These are phyloP conservation scores for Apiospora rasikravindrae DNA, from an alignment of 2,329 filamentous ascomycete genomes.

Conservation along the genomic window DNA sequence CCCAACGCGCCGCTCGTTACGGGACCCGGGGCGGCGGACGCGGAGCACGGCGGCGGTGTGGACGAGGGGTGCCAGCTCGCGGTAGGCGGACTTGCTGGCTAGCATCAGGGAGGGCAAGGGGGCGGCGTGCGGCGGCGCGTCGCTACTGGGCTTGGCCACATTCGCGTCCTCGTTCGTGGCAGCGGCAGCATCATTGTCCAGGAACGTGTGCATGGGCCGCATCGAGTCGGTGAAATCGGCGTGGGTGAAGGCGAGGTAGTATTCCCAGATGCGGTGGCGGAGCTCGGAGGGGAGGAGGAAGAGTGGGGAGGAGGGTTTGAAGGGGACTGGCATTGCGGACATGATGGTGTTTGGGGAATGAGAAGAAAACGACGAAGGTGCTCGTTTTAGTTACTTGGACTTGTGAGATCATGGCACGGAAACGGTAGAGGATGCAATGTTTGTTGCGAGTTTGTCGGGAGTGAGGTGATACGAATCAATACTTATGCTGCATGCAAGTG, in stretches of 20 bases:
- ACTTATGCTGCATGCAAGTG: no score
- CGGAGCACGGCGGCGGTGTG: slow-evolving; percentile 33
- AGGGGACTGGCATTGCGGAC: not conserved
- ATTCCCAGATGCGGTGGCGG: slow-evolving; percentile 33
- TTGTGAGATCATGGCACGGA: not conserved
- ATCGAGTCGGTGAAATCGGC: slow-evolving; percentile 31
- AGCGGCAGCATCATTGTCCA: no score
- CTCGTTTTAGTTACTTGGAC: not conserved
- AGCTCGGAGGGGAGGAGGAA: slow-evolving; percentile 31
- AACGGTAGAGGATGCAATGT: not conserved
- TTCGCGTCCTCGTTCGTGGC: no score
- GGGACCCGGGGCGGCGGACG: slow-evolving; percentile 31
- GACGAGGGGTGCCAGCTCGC: slow-evolving; percentile 30
- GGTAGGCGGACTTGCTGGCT: slow-evolving; percentile 29
- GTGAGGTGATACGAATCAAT: not conserved
- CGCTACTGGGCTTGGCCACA: no score
- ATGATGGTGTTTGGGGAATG: no score
- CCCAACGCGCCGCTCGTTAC: slow-evolving; percentile 33
- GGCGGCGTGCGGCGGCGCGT: no score
- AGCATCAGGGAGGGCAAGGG: slow-evolving; percentile 32
- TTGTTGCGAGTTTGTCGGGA: no score
- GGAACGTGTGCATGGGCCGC: slow-evolving; percentile 29
- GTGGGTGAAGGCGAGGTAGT: slow-evolving; percentile 31
- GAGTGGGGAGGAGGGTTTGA: slow-evolving; percentile 22
- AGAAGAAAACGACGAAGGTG: no score